Evolutionary conservation across 768 basidiomycete genomes (phyloP), one percentile per base, ranked within the genome.

Genomic region (Tulasnella sp.): DNA sequence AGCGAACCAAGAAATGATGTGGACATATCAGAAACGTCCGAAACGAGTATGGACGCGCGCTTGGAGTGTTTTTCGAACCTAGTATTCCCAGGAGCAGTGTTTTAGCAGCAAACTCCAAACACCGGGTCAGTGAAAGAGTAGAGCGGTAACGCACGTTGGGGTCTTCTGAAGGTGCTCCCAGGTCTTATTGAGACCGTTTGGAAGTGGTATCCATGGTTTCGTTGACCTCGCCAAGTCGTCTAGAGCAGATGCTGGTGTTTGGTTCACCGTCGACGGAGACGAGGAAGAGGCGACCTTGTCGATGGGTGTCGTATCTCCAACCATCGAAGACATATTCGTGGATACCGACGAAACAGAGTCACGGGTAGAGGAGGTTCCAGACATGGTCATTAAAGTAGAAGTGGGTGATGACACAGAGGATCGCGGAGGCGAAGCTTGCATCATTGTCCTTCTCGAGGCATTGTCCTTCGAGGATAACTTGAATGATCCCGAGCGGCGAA

Each of bases 131-230:
- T 27, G 50, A 45, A 2, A 24, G 5, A 38, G 19, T 24, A 41
- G 38, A n/a, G n/a, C n/a, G 11, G 7, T 22, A 24, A 59, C 65
- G n/a, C 53, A 65, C 65, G 61, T 62, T 45, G 60, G 61, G 29
- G 55, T 63, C 25, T 54, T 56, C 25, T 60, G 60, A 11, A 66
- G 41, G 25, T 65, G 63, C 53, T 66, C 65, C 64, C 64, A 65
- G 38, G 63, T 65, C 43, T 62, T 65, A 52, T 66, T 66, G 19
- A 65, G 41, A 21, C 49, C 57, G 4, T 49, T 30, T 17, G 63
- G 55, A 22, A 64, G 48, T 60, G 49, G 49, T n/a, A 55, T 55
- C 54, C 54, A 56, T 1, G 52, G 52, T 11, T 38, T 31, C 19
- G 52, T 24, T 15, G 52, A 31, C 25, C 54, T 43, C 19, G 42